These are phyloP conservation scores for Syzygium aromaticum DNA, from an alignment of 345 rosid genomes.

Conservation along the genomic window DNA sequence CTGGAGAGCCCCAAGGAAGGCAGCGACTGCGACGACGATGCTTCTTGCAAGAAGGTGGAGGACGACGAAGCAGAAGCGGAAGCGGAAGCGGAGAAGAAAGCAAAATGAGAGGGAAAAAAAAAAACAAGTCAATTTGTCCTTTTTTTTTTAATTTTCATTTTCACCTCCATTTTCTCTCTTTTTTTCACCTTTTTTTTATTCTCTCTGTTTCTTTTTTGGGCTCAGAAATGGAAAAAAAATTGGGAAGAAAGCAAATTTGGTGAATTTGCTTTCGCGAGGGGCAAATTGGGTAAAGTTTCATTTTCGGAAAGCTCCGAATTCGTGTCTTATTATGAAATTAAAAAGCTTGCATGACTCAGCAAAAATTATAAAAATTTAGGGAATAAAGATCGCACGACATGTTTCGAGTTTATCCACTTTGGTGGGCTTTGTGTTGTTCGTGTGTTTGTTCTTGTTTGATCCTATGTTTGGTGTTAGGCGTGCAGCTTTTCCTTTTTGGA, in stretches of 20 bases:
- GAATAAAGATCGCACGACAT: not conserved
- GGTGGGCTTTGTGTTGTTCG: not conserved
- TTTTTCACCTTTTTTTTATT: too few species aligned
- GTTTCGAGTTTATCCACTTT: not conserved
- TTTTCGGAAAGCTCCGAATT: not conserved
- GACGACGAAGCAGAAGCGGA: constrained; percentile 2
- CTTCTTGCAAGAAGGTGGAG: constrained; percentile 16
- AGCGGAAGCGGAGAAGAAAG: not conserved
- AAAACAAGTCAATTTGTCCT: too few species aligned
- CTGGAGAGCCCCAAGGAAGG: constrained; percentile 50
- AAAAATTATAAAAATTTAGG: not conserved
- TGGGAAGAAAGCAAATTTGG: not conserved
- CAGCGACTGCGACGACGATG: constrained; percentile 16
- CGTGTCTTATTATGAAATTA: not conserved
- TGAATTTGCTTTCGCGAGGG: not conserved
- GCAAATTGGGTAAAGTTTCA: not conserved
- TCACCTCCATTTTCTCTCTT: not conserved
- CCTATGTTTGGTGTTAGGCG: not conserved
- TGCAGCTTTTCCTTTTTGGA: not conserved
- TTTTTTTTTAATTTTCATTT: not conserved
- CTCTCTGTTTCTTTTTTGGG: not conserved
- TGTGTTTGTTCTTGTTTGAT: not conserved
- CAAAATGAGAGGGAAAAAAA: not conserved
- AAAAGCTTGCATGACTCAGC: not conserved
- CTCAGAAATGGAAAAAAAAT: not conserved